Base-by-base conservation (phyloP, 2,329 filamentous ascomycete species). In the Bipolaris oryzae region DNA sequence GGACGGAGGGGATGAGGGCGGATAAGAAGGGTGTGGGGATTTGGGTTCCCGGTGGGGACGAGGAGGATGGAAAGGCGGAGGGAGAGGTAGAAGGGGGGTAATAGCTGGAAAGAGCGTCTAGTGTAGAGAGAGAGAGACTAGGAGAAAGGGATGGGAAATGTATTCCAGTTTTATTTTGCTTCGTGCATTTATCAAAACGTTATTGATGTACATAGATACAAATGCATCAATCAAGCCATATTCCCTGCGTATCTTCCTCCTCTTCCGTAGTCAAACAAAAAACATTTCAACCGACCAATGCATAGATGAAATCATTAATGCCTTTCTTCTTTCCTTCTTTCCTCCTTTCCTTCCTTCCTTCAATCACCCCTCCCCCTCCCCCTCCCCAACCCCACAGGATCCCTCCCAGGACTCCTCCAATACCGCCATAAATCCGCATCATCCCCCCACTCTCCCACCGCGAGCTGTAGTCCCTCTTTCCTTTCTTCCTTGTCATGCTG, bases 1-100 rank as follows among this genome's bases (percentile, higher is more conserved):
- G 91, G 2, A 94, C 90, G 0, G 90, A 89, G 70, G 89, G 87
- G 20, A 88, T 82, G 76, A 78, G 77, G 59, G 74, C 69, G 58
- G 84, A 86, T 57, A 85, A 84, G 72, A 84, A 82, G 58, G 82
- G 81, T 0, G 66, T 81, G 1, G 68, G 70, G 20, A 66, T 81
- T 2, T 79, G 77, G 76, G 70, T 79, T 4, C 62, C 65, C 10
- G 68, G 57, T 3, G 64, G 66, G 3, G 23, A 3, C 2, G 15
- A 18, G 10, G 23, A 11, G 1, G 28, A 21, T 42, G 13, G 31
- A n/a, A 31, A 35, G 10, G 11, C 3, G 2, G 25, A 49, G 13
- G 23, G 18, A 38, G n/a, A 16, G 16, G 37, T 20, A 1, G 23
- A 41, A n/a, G n/a, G n/a, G 13, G 38, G 1, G 3, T 20, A 41